phyloP scores from a whole-genome alignment of 257 asterid genomes.

The Lavandula angustifolia region DNA sequence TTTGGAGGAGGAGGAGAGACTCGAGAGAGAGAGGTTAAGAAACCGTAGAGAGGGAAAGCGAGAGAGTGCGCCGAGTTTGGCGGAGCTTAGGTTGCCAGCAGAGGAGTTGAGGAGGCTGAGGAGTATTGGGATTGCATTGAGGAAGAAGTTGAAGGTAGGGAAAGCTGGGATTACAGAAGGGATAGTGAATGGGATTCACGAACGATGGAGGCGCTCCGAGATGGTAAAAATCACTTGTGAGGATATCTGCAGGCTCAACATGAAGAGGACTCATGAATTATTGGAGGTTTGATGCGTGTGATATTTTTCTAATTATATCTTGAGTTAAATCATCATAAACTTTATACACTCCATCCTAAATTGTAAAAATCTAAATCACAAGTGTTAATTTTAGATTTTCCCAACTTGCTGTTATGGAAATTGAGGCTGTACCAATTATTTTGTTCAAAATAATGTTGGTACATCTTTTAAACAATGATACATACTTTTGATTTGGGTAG shows the following conservation, averaged over 20 bases:
- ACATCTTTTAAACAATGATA: no score
- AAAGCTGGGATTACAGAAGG: constrained; percentile 97
- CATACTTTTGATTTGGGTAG: no score
- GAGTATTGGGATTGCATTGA: constrained; percentile 61
- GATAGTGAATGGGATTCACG: constrained; percentile 93
- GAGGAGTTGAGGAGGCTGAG: constrained; percentile 75
- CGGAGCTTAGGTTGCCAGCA: constrained; percentile 71
- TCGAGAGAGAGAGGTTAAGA: constrained; percentile 65
- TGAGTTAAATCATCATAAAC: not conserved
- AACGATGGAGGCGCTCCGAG: constrained; percentile 88
- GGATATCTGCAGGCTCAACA: constrained; percentile 83
- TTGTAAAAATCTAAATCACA: no score
- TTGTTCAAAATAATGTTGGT: no score
- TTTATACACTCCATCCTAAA: no score
- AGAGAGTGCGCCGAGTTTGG: constrained; percentile 62
- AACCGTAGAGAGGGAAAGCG: constrained; percentile 41
- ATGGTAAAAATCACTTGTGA: constrained; percentile 79
- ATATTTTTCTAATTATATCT: not conserved
- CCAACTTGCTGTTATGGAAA: no score
- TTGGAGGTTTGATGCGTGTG: constrained; percentile 60
- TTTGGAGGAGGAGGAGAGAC: constrained; percentile 56
- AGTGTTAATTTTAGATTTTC: no score
- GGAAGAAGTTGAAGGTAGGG: constrained; percentile 76
- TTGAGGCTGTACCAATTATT: no score
- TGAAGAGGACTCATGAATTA: constrained; percentile 94